Conservation (phyloP, 352 stramenopile genomes). For the Globisporangium solare region DNA sequence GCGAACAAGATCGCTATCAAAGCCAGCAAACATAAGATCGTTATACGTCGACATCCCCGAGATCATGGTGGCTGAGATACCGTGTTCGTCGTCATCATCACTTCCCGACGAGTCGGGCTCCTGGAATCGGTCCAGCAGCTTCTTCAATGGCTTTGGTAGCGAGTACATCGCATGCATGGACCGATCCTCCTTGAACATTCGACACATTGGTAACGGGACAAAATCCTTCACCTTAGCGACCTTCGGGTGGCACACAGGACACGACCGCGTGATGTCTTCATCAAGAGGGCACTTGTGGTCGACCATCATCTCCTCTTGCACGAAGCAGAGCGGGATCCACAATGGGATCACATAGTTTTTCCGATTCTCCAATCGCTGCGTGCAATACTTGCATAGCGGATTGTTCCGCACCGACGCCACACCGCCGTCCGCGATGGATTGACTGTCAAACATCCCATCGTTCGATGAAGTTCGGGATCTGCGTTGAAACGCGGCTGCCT, state of each 20-base stretch:
- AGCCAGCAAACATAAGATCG: slow-evolving; percentile 47
- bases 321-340: slow-evolving; percentile 82
- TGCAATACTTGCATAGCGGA: slow-evolving; percentile 63
- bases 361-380: slow-evolving; percentile 46
- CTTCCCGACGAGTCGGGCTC: slow-evolving; percentile 13
- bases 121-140: slow-evolving; percentile 47
- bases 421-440: slow-evolving; percentile 28
- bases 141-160: slow-evolving; percentile 63
- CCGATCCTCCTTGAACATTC: slow-evolving; percentile 59
- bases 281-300: slow-evolving; percentile 63
- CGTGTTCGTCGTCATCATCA: slow-evolving; percentile 35
- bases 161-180: slow-evolving; percentile 20
- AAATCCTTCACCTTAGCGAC: slow-evolving; percentile 43
- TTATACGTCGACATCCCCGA: slow-evolving; percentile 43
- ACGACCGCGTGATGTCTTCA: slow-evolving; percentile 60
- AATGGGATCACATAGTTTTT: slow-evolving; percentile 74
- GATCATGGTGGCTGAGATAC: slow-evolving; percentile 22
- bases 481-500: slow-evolving; percentile 26
- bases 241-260: slow-evolving; percentile 54
- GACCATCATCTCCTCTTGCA: slow-evolving; percentile 76
- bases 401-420: slow-evolving; percentile 33
- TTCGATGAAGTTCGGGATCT: slow-evolving; percentile 39
- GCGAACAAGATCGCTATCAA: slow-evolving; percentile 63
- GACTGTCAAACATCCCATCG: slow-evolving; percentile 35
- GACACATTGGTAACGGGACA: slow-evolving; percentile 69